These are phyloP conservation scores for Gloeostereum incarnatum DNA, from an alignment of 768 basidiomycete genomes.

Conservation along the genomic window DNA sequence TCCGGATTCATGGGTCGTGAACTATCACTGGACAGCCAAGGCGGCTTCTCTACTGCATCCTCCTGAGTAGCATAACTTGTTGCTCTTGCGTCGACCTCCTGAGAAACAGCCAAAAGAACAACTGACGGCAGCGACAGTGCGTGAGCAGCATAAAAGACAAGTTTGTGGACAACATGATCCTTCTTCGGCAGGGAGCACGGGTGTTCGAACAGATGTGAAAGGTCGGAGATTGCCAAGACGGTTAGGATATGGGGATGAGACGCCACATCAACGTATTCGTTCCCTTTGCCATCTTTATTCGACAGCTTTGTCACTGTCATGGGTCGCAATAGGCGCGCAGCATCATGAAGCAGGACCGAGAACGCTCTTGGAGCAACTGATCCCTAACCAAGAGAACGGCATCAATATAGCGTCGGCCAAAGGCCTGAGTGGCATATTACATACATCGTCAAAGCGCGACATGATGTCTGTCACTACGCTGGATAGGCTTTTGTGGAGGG, in stretches of 20 bases:
- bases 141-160: conserved; percentile 64
- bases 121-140: conserved; percentile 36
- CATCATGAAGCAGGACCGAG: conserved; percentile 46
- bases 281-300: too few species aligned
- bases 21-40: too few species aligned
- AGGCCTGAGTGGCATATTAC: conserved; percentile 10
- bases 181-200: conserved; percentile 1
- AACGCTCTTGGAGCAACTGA: conserved; percentile 32
- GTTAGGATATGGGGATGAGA: conserved; percentile 10
- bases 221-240: conserved; percentile 48
- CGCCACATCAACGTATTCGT: not conserved
- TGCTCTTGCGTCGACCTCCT: conserved; percentile 28
- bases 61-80: too few species aligned
- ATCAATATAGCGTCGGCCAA: not conserved
- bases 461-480: conserved; percentile 53
- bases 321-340: conserved; percentile 44
- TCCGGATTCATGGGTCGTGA: too few species aligned
- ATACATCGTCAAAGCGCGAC: conserved; percentile 54
- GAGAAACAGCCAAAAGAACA: conserved; percentile 28
- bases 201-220: conserved; percentile 29
- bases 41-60: too few species aligned
- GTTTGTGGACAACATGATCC: conserved; percentile 45
- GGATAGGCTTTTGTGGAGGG: conserved; percentile 39
- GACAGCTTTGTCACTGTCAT: conserved; percentile 15
- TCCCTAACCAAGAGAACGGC: conserved; percentile 16